Percentiles rank a stretch among this genome's conserved stretches.
Conservation (phyloP, 208 protist genomes). For the Leishmania aethiopica region DNA sequence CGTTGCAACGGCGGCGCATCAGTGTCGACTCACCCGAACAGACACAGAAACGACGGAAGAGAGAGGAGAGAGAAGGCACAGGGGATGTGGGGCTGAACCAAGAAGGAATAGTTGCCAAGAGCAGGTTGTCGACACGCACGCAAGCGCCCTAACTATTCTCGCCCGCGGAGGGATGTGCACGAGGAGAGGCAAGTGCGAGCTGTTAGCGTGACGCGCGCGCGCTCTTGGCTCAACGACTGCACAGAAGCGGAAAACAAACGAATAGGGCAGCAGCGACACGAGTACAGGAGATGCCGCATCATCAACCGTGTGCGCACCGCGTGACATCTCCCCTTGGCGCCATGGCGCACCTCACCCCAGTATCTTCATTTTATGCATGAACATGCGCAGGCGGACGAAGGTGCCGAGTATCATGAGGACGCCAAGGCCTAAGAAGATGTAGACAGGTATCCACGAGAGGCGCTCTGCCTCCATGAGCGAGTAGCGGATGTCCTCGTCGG, state of each 20-base stretch:
- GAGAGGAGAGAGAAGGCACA: not conserved
- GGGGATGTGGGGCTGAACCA: not conserved
- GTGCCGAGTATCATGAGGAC: constrained; percentile 28
- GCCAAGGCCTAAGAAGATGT: constrained; percentile 47
- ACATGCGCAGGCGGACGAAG: constrained; percentile 46
- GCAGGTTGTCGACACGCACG: not conserved
- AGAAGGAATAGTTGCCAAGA: not conserved
- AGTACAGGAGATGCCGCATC: not conserved
- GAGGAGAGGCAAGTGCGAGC: not conserved
- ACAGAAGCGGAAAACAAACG: not conserved
- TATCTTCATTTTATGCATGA: constrained; percentile 26
- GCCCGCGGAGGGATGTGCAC: not conserved
- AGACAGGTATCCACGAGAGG: constrained; percentile 50
- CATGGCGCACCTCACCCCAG: not conserved
- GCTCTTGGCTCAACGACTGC: not conserved
- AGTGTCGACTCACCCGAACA: not conserved
- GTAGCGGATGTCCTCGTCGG: constrained; percentile 55
- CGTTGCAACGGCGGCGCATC: not conserved
- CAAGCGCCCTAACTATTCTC: not conserved
- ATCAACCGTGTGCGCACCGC: not conserved
- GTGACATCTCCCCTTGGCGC: not conserved
- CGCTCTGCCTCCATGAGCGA: constrained; percentile 51
- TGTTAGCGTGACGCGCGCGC: not conserved
- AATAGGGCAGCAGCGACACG: not conserved
- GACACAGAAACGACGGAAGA: not conserved